Base-by-base conservation (phyloP, 2,329 filamentous ascomycete species). In the Alternaria ethzedia region DNA sequence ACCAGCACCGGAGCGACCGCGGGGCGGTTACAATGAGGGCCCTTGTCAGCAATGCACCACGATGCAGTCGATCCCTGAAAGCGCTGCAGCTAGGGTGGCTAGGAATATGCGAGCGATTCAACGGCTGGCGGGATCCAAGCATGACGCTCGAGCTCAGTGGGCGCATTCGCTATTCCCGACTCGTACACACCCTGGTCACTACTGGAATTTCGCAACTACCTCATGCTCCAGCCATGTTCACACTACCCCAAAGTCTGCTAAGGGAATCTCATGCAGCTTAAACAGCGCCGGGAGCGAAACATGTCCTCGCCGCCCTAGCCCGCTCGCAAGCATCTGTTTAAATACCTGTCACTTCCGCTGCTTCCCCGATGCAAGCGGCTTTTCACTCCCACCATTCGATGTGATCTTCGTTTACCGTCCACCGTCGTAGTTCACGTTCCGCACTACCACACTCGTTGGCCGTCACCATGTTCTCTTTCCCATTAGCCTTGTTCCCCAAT, bases 231-330 rank as follows among this genome's bases (percentile, higher is more conserved):
- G 76, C 75, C 75, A 76, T 75, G 71, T 76, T 76, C 73, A 77
- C 72, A 76, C 74, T 79, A 79, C 78, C 76, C 78, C 77, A 79
- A 79, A 75, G 70, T 77, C 76, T 79, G 75, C 77, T 79, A 78
- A 79, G 69, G 73, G 70, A 72, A 69, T 72, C 70, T 76, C 75
- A 75, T 80, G 78, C 77, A 79, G 74, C 75, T 78, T 76, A 74
- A 77, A 74, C 75, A 76, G 73, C 72, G 75, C 76, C 77, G 74
- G 77, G 76, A 77, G 76, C 75, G 77, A 78, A 78, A 66, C 73
- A 79, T 78, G 69, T 70, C 63, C 69, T 77, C 75, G 75, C 75
- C 75, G 76, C 76, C 75, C 75, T 77, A 75, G 71, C 71, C 71
- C 68, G 70, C 75, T 73, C 74, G 73, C 73, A 77, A 76, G 71